A percentile compares a stretch with the other conserved stretches of the same genome.
Evolutionary conservation across 1,139 yeast genomes (phyloP).

Genomic region (Debaryomyces nepalensis): DNA sequence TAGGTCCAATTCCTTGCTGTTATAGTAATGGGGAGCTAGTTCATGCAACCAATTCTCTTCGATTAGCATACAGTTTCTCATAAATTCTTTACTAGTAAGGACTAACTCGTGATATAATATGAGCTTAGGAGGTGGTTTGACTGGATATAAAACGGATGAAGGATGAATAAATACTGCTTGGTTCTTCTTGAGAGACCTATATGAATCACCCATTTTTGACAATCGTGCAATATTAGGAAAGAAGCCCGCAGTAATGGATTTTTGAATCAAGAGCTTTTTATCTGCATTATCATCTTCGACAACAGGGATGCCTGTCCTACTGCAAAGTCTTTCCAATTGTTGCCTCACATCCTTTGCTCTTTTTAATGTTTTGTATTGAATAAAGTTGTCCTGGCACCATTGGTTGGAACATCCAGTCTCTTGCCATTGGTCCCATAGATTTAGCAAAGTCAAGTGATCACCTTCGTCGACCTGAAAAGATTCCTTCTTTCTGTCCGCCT

Average conservation of each 20-base stretch:
- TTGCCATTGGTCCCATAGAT: conserved; percentile 78
- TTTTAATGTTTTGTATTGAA: conserved; percentile 73
- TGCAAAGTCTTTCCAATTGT: conserved; percentile 69
- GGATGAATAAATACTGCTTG: conserved; percentile 84
- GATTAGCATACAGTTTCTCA: conserved; percentile 82
- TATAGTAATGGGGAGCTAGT: conserved; percentile 32
- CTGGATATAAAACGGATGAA: conserved; percentile 63
- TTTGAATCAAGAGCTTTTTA: conserved; percentile 52
- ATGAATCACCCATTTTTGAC: conserved; percentile 73
- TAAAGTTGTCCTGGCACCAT: conserved; percentile 88
- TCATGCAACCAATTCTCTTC: conserved; percentile 44
- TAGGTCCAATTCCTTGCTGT: conserved; percentile 24
- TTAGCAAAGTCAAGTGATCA: conserved; percentile 78
- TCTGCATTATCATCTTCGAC: conserved; percentile 26
- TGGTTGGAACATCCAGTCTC: conserved; percentile 69
- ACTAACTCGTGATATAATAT: conserved; percentile 85
- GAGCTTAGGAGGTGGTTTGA: conserved; percentile 71
- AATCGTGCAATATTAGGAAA: conserved; percentile 79
- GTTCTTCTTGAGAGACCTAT: conserved; percentile 61
- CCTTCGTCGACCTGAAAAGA: conserved; percentile 57
- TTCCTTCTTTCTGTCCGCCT: conserved; percentile 67
- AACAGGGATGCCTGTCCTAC: conserved; percentile 54
- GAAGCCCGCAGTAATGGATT: conserved; percentile 78
- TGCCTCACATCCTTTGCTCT: conserved; percentile 75
- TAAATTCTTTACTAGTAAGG: conserved; percentile 83